Base-by-base conservation (phyloP, 345 rosid species). In the Camelina hispida region DNA sequence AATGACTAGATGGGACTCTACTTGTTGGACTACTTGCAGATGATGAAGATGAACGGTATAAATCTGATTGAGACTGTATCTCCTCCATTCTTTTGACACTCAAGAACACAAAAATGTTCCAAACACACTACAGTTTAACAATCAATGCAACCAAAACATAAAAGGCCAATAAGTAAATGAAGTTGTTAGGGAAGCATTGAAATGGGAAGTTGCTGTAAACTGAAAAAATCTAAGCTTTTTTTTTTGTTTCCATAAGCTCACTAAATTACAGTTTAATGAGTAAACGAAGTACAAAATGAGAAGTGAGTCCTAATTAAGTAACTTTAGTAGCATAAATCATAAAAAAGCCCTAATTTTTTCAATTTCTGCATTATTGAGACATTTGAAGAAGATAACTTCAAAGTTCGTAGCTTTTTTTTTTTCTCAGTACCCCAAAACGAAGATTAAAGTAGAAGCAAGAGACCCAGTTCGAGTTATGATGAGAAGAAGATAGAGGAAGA, bases 21-120 rank as follows among this genome's bases (percentile, higher is more conserved):
- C 95, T 91, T 4, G 96, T 86, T 8, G 99, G 99, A 84, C 99
- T 96, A 80, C 99, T 93, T 1, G 98, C 97, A 9, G 97, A 91
- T 47, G 99, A 96, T 0, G 99, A 96, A 0, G 98, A 96, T 35
- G 99, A 96, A 83, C 99, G 87, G 64, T 91, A 96, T 38, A 90
- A 85, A 74, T 96, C 99, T 1, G 96, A 90, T 34, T 93, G 97
- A 35, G 91, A 84, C 72, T 96, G 99, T 87, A 96, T 96, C 86
- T 96, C 99, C 78, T 96, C 99, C 98, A 96, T 92, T 55, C 58
- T 68, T 47, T 28, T 14, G 48, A 73, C 75, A 2, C 34, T 67
- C 65, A 68, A 65, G 64, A 81, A 71, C 69, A 50, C 67, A 74
- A 62, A 23, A 51, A 54, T 47, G 48, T 28, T 23, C 48, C 55